Conservation (phyloP, 805 yeast genomes). For the Lachancea sp. region DNA sequence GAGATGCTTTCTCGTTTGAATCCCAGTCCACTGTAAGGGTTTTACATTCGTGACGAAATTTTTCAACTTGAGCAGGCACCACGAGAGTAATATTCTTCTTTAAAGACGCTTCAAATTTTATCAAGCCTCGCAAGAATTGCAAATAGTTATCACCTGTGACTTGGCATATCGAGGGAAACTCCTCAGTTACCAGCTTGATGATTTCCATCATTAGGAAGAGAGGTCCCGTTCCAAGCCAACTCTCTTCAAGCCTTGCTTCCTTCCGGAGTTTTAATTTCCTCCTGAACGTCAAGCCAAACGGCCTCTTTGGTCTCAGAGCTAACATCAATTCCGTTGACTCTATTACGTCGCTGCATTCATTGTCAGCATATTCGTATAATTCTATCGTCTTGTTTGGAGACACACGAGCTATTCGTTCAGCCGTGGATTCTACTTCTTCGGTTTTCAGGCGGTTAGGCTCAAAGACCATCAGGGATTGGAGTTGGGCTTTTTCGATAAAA, state of each 20-base stretch:
- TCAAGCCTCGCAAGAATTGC: constrained; percentile 16
- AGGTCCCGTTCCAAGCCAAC: constrained; percentile 26
- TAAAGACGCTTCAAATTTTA: constrained; percentile 13
- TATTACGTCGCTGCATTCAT: constrained; percentile 13
- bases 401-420: constrained; percentile 6
- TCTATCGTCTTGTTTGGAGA: constrained; percentile 16
- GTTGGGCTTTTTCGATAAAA: constrained; percentile 2
- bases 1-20: constrained; percentile 12
- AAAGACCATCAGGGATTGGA: constrained; percentile 4
- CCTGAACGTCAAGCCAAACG: constrained; percentile 24
- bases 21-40: constrained; percentile 15
- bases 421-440: constrained; percentile 9
- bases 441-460: constrained; percentile 6
- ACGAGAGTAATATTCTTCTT: background rate
- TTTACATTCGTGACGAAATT: constrained; percentile 3
- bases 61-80: constrained; percentile 14
- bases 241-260: constrained; percentile 11
- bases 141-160: constrained; percentile 23
- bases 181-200: constrained; percentile 15
- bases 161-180: constrained; percentile 24
- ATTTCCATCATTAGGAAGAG: constrained; percentile 18
- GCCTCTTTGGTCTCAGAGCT: constrained; percentile 24
- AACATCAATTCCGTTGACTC: constrained; percentile 17
- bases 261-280: constrained; percentile 20
- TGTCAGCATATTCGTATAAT: constrained; percentile 25